Base-by-base conservation (phyloP, 805 yeast species). In the Candida chauliodis region DNA sequence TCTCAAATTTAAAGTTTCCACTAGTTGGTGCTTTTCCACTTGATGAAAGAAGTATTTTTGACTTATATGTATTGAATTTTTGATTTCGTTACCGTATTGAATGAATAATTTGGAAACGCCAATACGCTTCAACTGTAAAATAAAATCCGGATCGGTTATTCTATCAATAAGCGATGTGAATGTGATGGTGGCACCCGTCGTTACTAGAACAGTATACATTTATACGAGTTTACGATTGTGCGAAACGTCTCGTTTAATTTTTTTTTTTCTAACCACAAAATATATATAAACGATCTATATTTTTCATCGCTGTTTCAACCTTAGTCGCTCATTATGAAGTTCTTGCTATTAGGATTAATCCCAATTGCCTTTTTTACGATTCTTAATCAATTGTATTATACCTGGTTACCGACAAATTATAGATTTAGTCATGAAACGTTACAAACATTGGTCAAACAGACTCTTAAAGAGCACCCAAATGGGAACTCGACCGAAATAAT, bases 131-230 rank as follows among this genome's bases (percentile, higher is more conserved):
- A 82, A 47, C 6, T 48, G 38, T 0, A 50, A 30, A 0, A 76
- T 45, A 24, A 80, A 72, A 2, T 49, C 38, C 0, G 44, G 38
- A 6, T 54, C 40, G 6, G 79, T 46, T 0, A 76, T 58, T 7
- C 66, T 55, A n/a, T 57, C 57, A 1, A 91, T 58, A 11, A 91
- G 71, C 13, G 53, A 61, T 8, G 71, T 69, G 54, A 91, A 91
- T 0, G 95, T 83, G 15, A 84, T 90, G 0, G 97, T 90, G 2
- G 96, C 97, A 1, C 98, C 98, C 3, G 95, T 84, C 0, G 95
- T 82, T 4, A 90, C 81, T 23, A 90, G 62, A 11, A 65, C 24
- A 2, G 47, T 39, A 14, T 18, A 19, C 47, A 39, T 42, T 13
- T 26, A 21, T 21, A 17, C 13, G 6, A 9, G 13, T 32, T 15